Evolutionary conservation across 148 eudicot species (phyloP), one percentile per base, ranked within the genome.

Genomic region (Amaranthus cruentus): DNA sequence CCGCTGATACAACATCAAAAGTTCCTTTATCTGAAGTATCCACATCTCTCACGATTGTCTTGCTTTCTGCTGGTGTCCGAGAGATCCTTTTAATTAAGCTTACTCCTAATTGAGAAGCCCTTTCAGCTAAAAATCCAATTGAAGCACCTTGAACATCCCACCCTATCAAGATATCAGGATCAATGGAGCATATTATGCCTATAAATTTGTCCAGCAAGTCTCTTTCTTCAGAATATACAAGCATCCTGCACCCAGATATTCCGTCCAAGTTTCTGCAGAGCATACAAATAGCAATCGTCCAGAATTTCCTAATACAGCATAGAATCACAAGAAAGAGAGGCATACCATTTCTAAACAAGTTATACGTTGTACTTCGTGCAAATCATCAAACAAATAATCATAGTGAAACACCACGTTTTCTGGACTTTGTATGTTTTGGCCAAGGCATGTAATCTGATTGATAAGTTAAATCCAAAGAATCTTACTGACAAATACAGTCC

Each of bases 71-170:
- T 71, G 91, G 88, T 73, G 87, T 88, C 67, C 99, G 85, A 76
- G 99, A 91, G 75, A 95, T 88, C 73, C 79, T 85, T 78, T 83
- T 86, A 38, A 95, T 87, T 77, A 95, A 85, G 76, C 81, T 81
- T 70, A 91, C 71, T 68, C 96, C 96, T 79, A 90, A 82, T 79
- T 75, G 71, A 73, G 88, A 77, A 72, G 97, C 93, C 80, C 99
- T 87, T 84, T 95, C 99, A 69, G 97, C 99, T 77, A 95, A 83
- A 81, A 75, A 95, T 52, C 99, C 97, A 76, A 95, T 88, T 68
- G 99, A 95, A 66, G 85, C 81, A 56, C 96, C 88, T 77, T 95
- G 99, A 75, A 95, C 83, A 82, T 95, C 99, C 97, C 97, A 95
- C 47, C 99, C 99, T 82, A 95, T 82, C 75, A 95, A 52, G 69